Percentiles rank a stretch among this genome's conserved stretches.
phyloP scores from a whole-genome alignment of 2,329 filamentous ascomycete species.

The Coniochaeta prunicola region DNA sequence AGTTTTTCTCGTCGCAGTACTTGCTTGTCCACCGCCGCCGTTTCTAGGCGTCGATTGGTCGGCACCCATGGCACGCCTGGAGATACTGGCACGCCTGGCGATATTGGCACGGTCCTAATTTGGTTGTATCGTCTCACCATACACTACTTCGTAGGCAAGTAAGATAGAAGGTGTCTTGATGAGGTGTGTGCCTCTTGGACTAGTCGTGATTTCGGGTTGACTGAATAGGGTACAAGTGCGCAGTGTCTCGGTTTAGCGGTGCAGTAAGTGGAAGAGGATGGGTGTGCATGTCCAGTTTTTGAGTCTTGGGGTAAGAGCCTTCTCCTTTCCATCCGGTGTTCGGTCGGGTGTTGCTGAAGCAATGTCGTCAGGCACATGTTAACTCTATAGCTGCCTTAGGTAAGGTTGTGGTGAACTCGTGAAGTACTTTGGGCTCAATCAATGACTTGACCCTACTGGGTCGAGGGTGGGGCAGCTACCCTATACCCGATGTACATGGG shows the following conservation, averaged over 20 bases:
- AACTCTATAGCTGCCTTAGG: too few relatives aligned
- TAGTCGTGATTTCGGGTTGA: background rate
- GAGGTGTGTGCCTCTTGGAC: background rate
- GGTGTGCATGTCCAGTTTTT: background rate
- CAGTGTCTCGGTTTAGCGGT: too few relatives aligned
- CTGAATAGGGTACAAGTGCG: too few relatives aligned
- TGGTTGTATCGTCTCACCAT: background rate
- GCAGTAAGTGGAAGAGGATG: background rate
- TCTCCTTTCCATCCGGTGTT: background rate
- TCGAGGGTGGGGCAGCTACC: background rate
- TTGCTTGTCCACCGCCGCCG: slow-evolving; percentile 15
- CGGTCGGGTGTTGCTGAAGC: background rate
- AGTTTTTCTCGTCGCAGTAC: slow-evolving; percentile 43
- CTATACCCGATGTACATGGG: background rate
- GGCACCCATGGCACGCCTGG: slow-evolving; percentile 37
- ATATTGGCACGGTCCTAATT: background rate
- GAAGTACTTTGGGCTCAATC: too few relatives aligned
- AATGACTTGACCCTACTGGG: background rate
- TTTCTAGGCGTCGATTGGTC: slow-evolving; percentile 42
- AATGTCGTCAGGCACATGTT: too few relatives aligned
- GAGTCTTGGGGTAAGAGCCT: background rate
- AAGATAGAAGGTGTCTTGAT: background rate
- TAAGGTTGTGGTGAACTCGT: too few relatives aligned
- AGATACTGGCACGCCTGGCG: background rate
- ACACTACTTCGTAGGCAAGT: background rate